Evolutionary conservation across 1,284 basidiomycete species (phyloP).

Genomic region (Rhodofomes roseus): DNA sequence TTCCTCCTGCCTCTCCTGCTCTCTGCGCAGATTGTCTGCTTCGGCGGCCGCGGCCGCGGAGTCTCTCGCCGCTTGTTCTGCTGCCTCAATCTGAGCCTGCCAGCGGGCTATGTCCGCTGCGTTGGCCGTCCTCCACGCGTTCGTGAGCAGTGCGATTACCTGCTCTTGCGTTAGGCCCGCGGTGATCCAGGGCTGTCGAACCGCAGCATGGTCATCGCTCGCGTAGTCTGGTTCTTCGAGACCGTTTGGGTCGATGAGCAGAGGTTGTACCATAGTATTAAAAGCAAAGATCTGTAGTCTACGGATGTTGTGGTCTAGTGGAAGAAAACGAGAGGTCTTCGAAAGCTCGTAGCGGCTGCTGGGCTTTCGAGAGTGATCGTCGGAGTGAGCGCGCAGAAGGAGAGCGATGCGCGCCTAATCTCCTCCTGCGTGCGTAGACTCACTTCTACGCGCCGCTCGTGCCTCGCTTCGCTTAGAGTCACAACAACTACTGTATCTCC

Average conservation of each 20-base stretch:
- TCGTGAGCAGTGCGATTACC: not conserved
- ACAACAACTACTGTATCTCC: too few relatives aligned
- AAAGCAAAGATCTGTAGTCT: too few relatives aligned
- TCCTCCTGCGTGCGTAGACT: not conserved
- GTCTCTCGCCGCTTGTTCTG: not conserved
- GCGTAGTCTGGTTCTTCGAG: not conserved
- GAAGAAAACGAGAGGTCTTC: too few relatives aligned
- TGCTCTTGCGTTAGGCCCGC: not conserved
- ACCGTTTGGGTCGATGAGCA: not conserved
- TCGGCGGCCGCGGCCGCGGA: not conserved
- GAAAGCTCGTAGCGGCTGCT: not conserved
- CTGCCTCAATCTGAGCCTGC: not conserved
- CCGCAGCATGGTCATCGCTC: not conserved
- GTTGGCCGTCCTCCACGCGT: not conserved
- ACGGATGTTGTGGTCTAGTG: too few relatives aligned
- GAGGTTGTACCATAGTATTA: not conserved
- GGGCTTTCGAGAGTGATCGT: not conserved
- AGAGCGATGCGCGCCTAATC: not conserved
- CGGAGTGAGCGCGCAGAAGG: not conserved
- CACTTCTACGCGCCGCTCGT: not conserved
- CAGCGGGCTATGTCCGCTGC: not conserved
- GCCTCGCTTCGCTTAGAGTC: too few relatives aligned
- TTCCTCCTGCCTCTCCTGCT: not conserved
- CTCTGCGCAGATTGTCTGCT: not conserved
- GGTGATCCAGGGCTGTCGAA: not conserved